These are phyloP conservation scores for Eutypella sp. DNA, from an alignment of 2,329 filamentous ascomycete genomes.

Conservation along the genomic window DNA sequence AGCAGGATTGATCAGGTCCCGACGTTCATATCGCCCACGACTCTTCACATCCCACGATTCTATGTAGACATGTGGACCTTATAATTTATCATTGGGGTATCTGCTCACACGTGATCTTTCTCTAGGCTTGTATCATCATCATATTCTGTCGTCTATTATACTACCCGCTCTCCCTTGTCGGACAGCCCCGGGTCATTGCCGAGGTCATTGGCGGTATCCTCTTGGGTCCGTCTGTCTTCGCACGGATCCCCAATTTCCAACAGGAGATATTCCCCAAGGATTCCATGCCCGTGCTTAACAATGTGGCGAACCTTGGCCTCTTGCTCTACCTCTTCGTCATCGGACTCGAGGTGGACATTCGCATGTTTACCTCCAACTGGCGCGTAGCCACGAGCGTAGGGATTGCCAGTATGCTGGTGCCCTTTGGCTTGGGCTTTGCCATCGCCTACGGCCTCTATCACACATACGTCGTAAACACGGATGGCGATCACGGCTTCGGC, in stretches of 20 bases:
- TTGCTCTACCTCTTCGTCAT: slow-evolving; percentile 72
- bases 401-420: slow-evolving; percentile 63
- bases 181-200: slow-evolving; percentile 71
- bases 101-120: slow-evolving; percentile 5
- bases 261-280: slow-evolving; percentile 60
- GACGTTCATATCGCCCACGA: background rate
- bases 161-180: slow-evolving; percentile 64
- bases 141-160: slow-evolving; percentile 68
- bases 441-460: slow-evolving; percentile 69
- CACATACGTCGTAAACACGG: slow-evolving; percentile 44
- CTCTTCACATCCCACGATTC: background rate
- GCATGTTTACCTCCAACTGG: slow-evolving; percentile 66
- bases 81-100: background rate
- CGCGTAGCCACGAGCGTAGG: slow-evolving; percentile 63
- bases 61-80: background rate
- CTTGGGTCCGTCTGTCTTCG: slow-evolving; percentile 69
- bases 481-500: slow-evolving; percentile 29
- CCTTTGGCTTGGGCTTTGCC: slow-evolving; percentile 65
- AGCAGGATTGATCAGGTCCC: no score
- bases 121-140: slow-evolving; percentile 65
- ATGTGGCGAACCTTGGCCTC: slow-evolving; percentile 68
- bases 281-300: slow-evolving; percentile 61
- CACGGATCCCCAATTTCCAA: slow-evolving; percentile 65
- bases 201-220: slow-evolving; percentile 74
- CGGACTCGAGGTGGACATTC: slow-evolving; percentile 68